Percentiles rank a stretch among this genome's conserved stretches.
phyloP scores from a whole-genome alignment of 2,329 filamentous ascomycete genomes.

The Phaeosphaeria sp. region DNA sequence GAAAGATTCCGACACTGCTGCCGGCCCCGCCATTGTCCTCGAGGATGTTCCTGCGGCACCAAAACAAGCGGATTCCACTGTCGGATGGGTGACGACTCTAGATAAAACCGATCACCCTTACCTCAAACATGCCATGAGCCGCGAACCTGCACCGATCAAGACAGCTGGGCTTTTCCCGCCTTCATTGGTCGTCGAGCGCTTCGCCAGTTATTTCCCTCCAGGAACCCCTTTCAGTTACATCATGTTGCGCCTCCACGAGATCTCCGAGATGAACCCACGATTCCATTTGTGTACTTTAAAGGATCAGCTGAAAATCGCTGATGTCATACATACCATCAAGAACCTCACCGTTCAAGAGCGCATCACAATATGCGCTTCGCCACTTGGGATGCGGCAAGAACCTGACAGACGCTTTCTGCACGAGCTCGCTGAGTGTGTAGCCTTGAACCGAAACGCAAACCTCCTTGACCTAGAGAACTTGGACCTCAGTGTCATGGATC shows the following conservation, averaged over 20 bases:
- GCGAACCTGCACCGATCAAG: slow-evolving; percentile 69
- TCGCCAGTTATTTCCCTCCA: slow-evolving; percentile 81
- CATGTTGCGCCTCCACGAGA: slow-evolving; percentile 74
- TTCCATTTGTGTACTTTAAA: slow-evolving; percentile 75
- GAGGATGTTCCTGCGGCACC: slow-evolving; percentile 23
- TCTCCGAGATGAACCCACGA: slow-evolving; percentile 67
- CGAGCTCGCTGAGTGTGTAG: slow-evolving; percentile 73
- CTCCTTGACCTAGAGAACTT: slow-evolving; percentile 75
- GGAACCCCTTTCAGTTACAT: slow-evolving; percentile 85
- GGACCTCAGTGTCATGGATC: slow-evolving; percentile 76
- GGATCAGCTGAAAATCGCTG: slow-evolving; percentile 71
- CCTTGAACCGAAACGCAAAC: slow-evolving; percentile 69
- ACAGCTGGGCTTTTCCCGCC: slow-evolving; percentile 80
- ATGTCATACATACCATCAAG: slow-evolving; percentile 74
- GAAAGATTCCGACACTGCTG: slow-evolving; percentile 4
- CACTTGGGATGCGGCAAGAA: slow-evolving; percentile 64
- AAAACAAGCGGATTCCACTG: slow-evolving; percentile 28
- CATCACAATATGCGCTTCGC: slow-evolving; percentile 76
- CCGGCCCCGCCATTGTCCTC: slow-evolving; percentile 22
- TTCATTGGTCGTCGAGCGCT: slow-evolving; percentile 72
- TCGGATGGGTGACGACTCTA: slow-evolving; percentile 81
- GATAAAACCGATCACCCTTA: slow-evolving; percentile 71
- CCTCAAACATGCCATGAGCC: slow-evolving; percentile 68
- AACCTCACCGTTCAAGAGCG: slow-evolving; percentile 75
- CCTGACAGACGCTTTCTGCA: slow-evolving; percentile 59